These are phyloP conservation scores for Salvia splendens DNA, from an alignment of 257 asterid species.

Conservation along the genomic window DNA sequence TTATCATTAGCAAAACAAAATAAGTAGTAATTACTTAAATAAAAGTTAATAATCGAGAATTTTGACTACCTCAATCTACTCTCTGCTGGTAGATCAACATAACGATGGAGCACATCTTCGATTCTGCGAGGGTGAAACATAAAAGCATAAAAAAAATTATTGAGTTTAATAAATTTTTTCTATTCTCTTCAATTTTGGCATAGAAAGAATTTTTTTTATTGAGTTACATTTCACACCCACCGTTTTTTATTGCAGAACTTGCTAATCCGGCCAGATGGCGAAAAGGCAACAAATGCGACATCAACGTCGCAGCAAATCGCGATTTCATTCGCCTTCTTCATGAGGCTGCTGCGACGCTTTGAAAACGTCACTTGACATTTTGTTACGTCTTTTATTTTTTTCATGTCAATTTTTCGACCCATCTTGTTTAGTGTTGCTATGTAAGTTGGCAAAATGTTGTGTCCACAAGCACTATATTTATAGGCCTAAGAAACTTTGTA, in stretches of 20 bases:
- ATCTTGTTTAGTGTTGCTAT: neutral
- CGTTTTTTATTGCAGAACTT: conserved; percentile 43
- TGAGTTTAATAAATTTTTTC: no score
- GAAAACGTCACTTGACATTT: conserved; percentile 66
- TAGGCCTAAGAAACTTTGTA: conserved; percentile 21
- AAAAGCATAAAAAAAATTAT: neutral
- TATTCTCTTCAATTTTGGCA: no score
- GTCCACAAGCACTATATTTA: conserved; percentile 25
- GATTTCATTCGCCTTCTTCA: conserved; percentile 54
- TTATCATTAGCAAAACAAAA: neutral
- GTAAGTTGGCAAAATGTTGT: neutral
- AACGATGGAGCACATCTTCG: conserved; percentile 50
- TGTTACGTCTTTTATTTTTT: conserved; percentile 46
- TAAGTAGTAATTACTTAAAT: neutral
- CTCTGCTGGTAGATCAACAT: conserved; percentile 45
- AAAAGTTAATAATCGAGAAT: neutral
- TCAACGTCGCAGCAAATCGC: conserved; percentile 49
- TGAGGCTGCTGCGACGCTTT: conserved; percentile 54
- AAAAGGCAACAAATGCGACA: conserved; percentile 50
- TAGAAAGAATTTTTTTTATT: no score
- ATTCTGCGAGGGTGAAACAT: conserved; percentile 37
- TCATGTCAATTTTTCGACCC: conserved; percentile 62
- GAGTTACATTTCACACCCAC: conserved; percentile 11
- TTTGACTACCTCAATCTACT: conserved; percentile 42
- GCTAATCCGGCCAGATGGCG: conserved; percentile 57